phyloP scores from a whole-genome alignment of 2,329 filamentous ascomycete genomes.

The Monosporascus cannonballus region DNA sequence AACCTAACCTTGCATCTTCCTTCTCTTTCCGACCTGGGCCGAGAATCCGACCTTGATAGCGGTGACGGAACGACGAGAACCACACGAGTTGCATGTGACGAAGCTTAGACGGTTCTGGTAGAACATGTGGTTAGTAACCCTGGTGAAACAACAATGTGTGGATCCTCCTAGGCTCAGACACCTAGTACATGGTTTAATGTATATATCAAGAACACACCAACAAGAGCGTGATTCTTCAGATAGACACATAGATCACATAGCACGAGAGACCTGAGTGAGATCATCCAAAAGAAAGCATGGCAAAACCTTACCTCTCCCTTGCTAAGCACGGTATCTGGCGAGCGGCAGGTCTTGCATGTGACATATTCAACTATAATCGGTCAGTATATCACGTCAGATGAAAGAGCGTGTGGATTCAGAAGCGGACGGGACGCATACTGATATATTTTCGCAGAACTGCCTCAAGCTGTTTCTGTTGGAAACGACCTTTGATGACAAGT shows the following conservation, averaged over 20 bases:
- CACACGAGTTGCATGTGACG: constrained; percentile 90
- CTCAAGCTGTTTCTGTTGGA: constrained; percentile 99
- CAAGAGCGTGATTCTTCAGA: no score
- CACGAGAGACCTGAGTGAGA: neutral
- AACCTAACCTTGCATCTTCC: constrained; percentile 78
- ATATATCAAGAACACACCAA: no score
- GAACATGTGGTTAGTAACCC: neutral
- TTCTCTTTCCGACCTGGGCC: constrained; percentile 97
- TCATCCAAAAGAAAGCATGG: neutral
- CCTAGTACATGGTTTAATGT: no score
- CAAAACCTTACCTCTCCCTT: constrained; percentile 64
- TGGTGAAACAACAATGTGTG: neutral
- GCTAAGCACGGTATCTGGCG: constrained; percentile 89
- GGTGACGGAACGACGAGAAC: constrained; percentile 79
- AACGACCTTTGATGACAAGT: constrained; percentile 97
- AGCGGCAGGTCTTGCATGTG: constrained; percentile 97
- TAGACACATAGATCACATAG: no score
- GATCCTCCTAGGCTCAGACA: no score
- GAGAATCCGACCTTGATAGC: constrained; percentile 99
- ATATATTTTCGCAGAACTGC: constrained; percentile 95
- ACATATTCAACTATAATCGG: constrained; percentile 74
- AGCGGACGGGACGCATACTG: constrained; percentile 46
- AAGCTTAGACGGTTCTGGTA: constrained; percentile 88
- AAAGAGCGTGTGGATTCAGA: neutral
- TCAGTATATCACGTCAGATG: constrained; percentile 22